Percentiles rank a stretch among this genome's conserved stretches.
These are phyloP conservation scores for Eucalyptus sp. DNA, from an alignment of 345 rosid genomes.

Conservation along the genomic window DNA sequence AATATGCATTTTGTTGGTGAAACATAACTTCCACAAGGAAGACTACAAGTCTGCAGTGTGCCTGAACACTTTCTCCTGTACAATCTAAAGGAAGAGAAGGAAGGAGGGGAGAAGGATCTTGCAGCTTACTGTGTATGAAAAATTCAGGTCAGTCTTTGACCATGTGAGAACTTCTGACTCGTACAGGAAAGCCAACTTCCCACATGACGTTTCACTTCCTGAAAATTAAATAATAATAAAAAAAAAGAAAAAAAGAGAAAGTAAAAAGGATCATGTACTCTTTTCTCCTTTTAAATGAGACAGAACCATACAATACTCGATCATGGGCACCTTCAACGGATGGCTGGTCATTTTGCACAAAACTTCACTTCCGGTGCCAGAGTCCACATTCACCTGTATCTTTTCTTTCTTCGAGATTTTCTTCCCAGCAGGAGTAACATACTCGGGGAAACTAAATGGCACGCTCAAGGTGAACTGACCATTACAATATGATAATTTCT, in stretches of 20 bases:
- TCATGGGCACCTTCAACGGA: conserved; percentile 51
- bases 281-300: background rate
- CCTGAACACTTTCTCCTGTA: background rate
- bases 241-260: background rate
- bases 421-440: conserved; percentile 74
- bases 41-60: background rate
- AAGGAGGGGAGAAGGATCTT: background rate
- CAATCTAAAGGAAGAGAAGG: background rate
- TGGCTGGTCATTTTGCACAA: conserved; percentile 61
- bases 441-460: conserved; percentile 81
- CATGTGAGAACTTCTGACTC: conserved; percentile 84
- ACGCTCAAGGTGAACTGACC: conserved; percentile 53
- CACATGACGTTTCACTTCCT: conserved; percentile 52
- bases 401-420: conserved; percentile 62
- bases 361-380: conserved; percentile 54
- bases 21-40: background rate
- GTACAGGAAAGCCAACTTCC: conserved; percentile 48
- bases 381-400: conserved; percentile 58
- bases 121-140: conserved; percentile 56
- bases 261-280: background rate
- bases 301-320: background rate
- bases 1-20: background rate
- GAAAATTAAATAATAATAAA: background rate
- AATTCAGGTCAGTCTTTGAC: conserved; percentile 58
- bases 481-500: conserved; percentile 40